Percentiles rank a stretch among this genome's conserved stretches.
These are phyloP conservation scores for Colletotrichum sp. DNA, from an alignment of 2,329 filamentous ascomycete species.

Conservation along the genomic window DNA sequence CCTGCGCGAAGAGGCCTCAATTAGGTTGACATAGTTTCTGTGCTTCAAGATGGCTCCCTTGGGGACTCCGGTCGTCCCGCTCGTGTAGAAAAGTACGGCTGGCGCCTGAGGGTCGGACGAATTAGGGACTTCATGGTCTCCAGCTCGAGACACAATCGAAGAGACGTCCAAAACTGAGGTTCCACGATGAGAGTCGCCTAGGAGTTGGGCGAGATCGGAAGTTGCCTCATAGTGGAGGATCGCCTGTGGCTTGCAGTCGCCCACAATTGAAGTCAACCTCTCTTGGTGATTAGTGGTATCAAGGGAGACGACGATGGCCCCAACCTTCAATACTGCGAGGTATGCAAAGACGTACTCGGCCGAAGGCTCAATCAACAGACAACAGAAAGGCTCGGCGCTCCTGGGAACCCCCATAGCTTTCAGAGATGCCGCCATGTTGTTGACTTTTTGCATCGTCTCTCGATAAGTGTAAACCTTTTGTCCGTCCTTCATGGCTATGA, in stretches of 20 bases:
- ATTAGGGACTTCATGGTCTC: not conserved
- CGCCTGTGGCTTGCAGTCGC: not conserved
- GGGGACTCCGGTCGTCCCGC: slow-evolving; percentile 37
- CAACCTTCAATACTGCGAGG: slow-evolving; percentile 45
- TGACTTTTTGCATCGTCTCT: not conserved
- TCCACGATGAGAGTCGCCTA: not conserved
- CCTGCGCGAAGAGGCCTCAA: slow-evolving; percentile 17
- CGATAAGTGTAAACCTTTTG: not conserved
- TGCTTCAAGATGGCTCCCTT: slow-evolving; percentile 45
- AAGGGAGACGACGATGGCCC: slow-evolving; percentile 44
- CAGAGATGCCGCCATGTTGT: slow-evolving; percentile 9
- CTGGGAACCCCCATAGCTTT: slow-evolving; percentile 40
- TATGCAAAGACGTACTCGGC: slow-evolving; percentile 40
- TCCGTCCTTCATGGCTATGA: not conserved
- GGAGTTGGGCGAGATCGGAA: not conserved
- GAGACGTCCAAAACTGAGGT: accelerated
- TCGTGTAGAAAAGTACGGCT: slow-evolving; percentile 37
- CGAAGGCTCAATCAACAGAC: not conserved
- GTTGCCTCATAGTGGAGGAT: not conserved
- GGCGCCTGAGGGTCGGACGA: not conserved
- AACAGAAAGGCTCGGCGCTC: slow-evolving; percentile 29
- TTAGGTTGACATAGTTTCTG: slow-evolving; percentile 30
- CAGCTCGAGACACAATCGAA: not conserved
- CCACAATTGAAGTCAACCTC: not conserved
- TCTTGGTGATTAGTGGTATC: not conserved